Conservation (phyloP, 371 early-diverging fungal genomes). For the Lichtheimia corymbifera region DNA sequence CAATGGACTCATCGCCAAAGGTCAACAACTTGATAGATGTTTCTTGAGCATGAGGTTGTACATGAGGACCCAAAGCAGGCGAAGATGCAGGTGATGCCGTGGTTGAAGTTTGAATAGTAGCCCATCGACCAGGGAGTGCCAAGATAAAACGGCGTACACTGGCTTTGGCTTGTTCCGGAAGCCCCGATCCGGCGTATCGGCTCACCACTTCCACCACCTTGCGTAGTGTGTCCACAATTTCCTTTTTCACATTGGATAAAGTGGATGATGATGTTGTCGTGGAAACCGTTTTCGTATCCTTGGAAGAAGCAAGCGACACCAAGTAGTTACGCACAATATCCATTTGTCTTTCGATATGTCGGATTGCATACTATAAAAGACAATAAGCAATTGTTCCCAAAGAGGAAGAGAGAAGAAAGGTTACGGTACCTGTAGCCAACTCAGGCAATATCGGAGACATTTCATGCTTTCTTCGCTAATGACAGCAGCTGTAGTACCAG, state of each 20-base stretch:
- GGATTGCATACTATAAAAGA: slow-evolving; percentile 71
- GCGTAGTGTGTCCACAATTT: slow-evolving; percentile 84
- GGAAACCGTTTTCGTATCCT: background rate
- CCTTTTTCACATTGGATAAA: slow-evolving; percentile 70
- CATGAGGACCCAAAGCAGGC: slow-evolving; percentile 45
- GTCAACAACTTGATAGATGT: slow-evolving; percentile 52
- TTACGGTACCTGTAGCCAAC: slow-evolving; percentile 72
- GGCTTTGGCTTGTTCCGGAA: slow-evolving; percentile 84
- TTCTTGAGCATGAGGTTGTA: slow-evolving; percentile 39
- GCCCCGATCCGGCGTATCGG: slow-evolving; percentile 82
- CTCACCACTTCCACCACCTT: slow-evolving; percentile 88
- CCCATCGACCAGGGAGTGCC: slow-evolving; percentile 86
- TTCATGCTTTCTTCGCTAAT: slow-evolving; percentile 82
- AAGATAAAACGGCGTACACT: slow-evolving; percentile 87
- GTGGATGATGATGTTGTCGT: slow-evolving; percentile 17
- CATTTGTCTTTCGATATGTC: slow-evolving; percentile 83
- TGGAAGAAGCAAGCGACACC: slow-evolving; percentile 50
- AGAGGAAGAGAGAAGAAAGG: slow-evolving; percentile 3
- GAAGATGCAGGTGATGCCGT: slow-evolving; percentile 34
- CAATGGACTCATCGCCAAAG: slow-evolving; percentile 82
- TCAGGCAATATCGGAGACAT: slow-evolving; percentile 76
- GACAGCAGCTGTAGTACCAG: slow-evolving; percentile 73
- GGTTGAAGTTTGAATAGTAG: slow-evolving; percentile 45
- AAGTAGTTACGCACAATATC: slow-evolving; percentile 67
- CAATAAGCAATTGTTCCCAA: background rate